Percentiles rank a stretch among this genome's conserved stretches.
Evolutionary conservation across 306 rosid species (phyloP).

Genomic region (Trifolium pratense): DNA sequence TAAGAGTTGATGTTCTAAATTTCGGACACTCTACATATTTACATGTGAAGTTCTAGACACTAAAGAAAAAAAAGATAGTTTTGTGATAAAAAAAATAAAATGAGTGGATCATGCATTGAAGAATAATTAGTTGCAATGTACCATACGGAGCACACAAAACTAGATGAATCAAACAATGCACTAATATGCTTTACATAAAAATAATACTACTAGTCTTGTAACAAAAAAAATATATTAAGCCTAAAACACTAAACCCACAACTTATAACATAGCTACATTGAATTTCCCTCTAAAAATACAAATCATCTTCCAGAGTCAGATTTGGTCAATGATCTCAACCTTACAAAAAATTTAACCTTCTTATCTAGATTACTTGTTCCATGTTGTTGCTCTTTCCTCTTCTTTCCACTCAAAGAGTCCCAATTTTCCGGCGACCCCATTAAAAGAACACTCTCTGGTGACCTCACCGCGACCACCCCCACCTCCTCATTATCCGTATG

Average conservation of each 20-base stretch:
- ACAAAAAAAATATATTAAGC: no score
- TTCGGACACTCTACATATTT: no score
- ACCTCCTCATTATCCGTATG: conserved; percentile 48
- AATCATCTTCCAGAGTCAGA: conserved; percentile 63
- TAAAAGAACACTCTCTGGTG: conserved; percentile 80
- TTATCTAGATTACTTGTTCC: conserved; percentile 48
- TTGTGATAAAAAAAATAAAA: no score
- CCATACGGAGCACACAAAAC: no score
- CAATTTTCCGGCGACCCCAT: conserved; percentile 85
- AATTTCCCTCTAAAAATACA: not conserved
- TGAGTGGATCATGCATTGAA: no score
- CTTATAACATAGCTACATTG: not conserved
- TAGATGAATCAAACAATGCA: no score
- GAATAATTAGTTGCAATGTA: no score
- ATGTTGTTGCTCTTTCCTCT: conserved; percentile 51
- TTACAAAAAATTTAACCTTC: conserved; percentile 72
- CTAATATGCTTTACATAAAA: no score
- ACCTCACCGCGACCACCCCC: conserved; percentile 45
- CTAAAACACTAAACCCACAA: not conserved
- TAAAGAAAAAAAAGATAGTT: no score
- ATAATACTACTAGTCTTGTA: no score
- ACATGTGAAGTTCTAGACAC: no score
- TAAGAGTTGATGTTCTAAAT: no score
- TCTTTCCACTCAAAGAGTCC: conserved; percentile 60
- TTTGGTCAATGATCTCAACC: conserved; percentile 84